Evolutionary conservation across 2,329 filamentous ascomycete genomes (phyloP), one percentile per base, ranked within the genome.

Genomic region (Fusarium siculi): DNA sequence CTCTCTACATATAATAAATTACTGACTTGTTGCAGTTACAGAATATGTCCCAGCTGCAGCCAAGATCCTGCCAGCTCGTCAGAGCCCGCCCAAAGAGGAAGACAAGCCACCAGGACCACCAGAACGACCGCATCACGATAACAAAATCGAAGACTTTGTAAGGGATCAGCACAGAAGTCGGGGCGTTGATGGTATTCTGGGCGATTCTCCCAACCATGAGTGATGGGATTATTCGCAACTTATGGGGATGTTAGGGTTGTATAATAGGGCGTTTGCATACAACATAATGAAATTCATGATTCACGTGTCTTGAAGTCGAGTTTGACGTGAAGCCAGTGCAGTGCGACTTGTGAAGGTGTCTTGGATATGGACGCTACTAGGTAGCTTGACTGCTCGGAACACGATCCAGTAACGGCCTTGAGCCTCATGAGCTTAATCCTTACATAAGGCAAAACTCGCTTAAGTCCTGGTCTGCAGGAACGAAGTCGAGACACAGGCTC

Each of bases 131-230:
- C 70, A 80, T 28, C 83, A 88, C 61, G 87, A 88, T 69, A 59
- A 75, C 9, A 83, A 86, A 73, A 87, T 89, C 55, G 86, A 87
- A 68, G 84, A 87, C 34, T 89, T 89, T 66, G 79, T 89, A 37
- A 82, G 85, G 55, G 86, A 88, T 54, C 87, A 88, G 79, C 86
- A 89, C 74, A 78, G 83, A 43, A 88, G 86, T 77, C 84, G 83
- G 67, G 80, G 75, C 36, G 72, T 79, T 16, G 78, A 81, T 30
- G 77, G 76, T 11, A 50, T 79, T 25, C 62, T 78, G 56, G 77
- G 63, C 37, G 25, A 47, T 16, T 58, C 56, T 46, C 44, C 72
- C 23, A 70, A 65, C 14, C 72, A 75, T 37, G 59, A 71, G 52
- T 75, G 44, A 73, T 42, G 15, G 23, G 21, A 25, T n/a, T 19